Conservation (phyloP, 441 rosid species). For the Adansonia rubrostipa region DNA sequence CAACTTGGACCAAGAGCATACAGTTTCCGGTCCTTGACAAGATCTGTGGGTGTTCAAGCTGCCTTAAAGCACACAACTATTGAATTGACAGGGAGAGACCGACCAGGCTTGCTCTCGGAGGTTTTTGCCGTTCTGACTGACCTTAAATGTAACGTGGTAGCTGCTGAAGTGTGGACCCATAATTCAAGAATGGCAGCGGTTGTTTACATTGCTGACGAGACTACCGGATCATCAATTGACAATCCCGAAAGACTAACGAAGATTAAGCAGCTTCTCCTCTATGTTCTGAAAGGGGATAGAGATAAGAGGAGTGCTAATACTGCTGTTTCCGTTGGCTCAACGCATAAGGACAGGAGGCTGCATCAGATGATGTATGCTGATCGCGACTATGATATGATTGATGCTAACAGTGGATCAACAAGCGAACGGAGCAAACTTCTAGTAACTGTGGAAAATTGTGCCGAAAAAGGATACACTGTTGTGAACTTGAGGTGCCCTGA, state of each 20-base stretch:
- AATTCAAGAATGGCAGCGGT: conserved; percentile 89
- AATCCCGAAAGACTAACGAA: conserved; percentile 54
- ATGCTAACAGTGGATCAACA: conserved; percentile 37
- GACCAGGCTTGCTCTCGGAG: conserved; percentile 84
- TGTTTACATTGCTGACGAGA: conserved; percentile 65
- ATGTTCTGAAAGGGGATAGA: conserved; percentile 64
- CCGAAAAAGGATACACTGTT: conserved; percentile 74
- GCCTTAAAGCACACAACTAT: conserved; percentile 61
- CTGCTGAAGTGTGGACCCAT: conserved; percentile 90
- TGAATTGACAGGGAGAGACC: conserved; percentile 76
- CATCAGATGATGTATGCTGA: conserved; percentile 93
- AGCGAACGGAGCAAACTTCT: conserved; percentile 47
- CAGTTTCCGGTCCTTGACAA: conserved; percentile 67
- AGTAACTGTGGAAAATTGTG: conserved; percentile 64
- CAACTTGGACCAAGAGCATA: conserved; percentile 61
- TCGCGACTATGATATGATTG: conserved; percentile 66
- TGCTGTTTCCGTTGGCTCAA: conserved; percentile 71
- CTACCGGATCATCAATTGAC: conserved; percentile 58
- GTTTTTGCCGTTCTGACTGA: conserved; percentile 75
- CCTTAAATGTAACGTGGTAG: conserved; percentile 74
- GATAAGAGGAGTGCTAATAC: conserved; percentile 70
- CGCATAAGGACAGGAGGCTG: conserved; percentile 76
- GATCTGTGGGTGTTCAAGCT: conserved; percentile 69
- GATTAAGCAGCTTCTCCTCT: conserved; percentile 68
- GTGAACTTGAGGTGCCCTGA: conserved; percentile 76